Evolutionary conservation across 257 asterid genomes (phyloP).

Genomic region (Paraleonurus japonicus): DNA sequence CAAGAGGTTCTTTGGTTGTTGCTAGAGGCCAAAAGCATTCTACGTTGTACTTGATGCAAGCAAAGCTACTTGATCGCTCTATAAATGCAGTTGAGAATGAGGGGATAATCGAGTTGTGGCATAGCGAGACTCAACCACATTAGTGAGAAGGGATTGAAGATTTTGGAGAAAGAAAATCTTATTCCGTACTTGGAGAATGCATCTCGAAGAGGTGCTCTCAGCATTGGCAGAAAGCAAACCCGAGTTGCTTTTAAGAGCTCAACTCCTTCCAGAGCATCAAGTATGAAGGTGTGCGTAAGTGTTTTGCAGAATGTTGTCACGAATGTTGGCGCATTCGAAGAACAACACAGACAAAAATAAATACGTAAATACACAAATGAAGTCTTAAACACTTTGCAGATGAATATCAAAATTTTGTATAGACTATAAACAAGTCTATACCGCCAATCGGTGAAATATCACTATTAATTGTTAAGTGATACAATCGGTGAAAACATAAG

Average conservation of each 20-base stretch:
- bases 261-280: background rate
- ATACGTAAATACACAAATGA: too few species aligned
- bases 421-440: too few species aligned
- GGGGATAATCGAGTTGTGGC: background rate
- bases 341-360: too few species aligned
- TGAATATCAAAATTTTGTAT: too few species aligned
- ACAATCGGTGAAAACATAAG: too few species aligned
- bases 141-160: background rate
- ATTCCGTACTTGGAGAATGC: background rate
- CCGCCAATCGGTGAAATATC: too few species aligned
- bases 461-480: too few species aligned
- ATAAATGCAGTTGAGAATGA: background rate
- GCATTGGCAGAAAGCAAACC: constrained; percentile 5
- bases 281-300: too few species aligned
- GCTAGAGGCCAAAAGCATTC: background rate
- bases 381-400: too few species aligned
- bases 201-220: background rate
- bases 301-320: too few species aligned
- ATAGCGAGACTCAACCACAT: background rate
- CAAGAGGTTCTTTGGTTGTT: background rate
- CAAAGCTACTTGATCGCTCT: background rate
- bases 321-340: too few species aligned
- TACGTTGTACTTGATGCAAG: background rate
- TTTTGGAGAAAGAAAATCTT: background rate
- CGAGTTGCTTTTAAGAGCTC: constrained; percentile 9